Evolutionary conservation across 129 eudicot species (phyloP).

Genomic region (Smallanthus sonchifolius): DNA sequence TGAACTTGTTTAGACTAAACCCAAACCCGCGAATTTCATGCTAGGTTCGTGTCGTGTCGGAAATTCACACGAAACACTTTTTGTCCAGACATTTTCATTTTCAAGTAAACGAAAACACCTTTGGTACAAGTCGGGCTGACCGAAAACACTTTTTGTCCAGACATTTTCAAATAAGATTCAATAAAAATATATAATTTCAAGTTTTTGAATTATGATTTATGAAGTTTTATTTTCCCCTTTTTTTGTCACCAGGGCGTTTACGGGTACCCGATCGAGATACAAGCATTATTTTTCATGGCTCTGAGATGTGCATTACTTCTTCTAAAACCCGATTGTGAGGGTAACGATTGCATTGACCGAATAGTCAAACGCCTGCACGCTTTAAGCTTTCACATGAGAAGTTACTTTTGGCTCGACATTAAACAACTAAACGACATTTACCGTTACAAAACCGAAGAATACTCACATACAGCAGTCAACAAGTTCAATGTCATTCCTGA

Average conservation of each 20-base stretch:
- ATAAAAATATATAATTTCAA: not conserved
- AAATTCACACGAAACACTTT: no score
- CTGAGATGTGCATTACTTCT: constrained; percentile 76
- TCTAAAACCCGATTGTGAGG: constrained; percentile 69
- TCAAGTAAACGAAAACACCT: no score
- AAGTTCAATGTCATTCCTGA: constrained; percentile 95
- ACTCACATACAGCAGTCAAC: constrained; percentile 96
- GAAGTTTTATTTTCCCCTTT: not conserved
- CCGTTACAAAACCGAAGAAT: constrained; percentile 92
- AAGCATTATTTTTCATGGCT: constrained; percentile 94
- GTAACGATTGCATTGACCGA: constrained; percentile 55
- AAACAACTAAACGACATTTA: constrained; percentile 94
- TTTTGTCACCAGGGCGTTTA: constrained; percentile 67
- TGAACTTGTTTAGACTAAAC: no score
- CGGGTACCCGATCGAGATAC: constrained; percentile 95
- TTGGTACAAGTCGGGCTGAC: no score
- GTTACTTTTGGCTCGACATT: constrained; percentile 89
- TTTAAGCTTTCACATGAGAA: constrained; percentile 92
- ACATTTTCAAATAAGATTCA: not conserved
- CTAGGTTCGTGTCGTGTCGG: no score
- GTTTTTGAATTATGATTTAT: not conserved
- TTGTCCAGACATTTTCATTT: no score
- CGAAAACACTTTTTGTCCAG: not conserved
- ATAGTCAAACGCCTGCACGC: constrained; percentile 80
- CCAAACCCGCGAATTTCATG: no score